Evolutionary conservation across 2,329 filamentous ascomycete species (phyloP).

Genomic region (Aspergillus sp.): DNA sequence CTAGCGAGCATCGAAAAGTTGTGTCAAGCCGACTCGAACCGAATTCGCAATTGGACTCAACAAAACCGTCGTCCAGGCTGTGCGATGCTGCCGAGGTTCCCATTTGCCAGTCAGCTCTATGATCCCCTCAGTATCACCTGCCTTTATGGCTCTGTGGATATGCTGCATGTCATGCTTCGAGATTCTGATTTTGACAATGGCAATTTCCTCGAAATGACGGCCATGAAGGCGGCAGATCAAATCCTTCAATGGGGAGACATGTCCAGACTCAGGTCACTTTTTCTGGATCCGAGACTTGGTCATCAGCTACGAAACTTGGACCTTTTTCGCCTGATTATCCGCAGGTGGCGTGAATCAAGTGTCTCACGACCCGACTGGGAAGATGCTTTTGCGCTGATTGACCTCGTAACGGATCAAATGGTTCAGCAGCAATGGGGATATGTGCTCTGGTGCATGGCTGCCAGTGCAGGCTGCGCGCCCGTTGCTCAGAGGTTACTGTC

Average conservation of each 20-base stretch:
- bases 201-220: conserved; percentile 15
- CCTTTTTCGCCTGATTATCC: conserved; percentile 16
- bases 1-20: conserved; percentile 12
- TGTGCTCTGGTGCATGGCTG: conserved; percentile 28
- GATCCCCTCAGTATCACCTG: conserved; percentile 40
- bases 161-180: conserved; percentile 32
- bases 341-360: conserved; percentile 11
- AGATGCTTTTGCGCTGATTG: conserved; percentile 18
- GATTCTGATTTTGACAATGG: conserved; percentile 23
- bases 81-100: conserved; percentile 31
- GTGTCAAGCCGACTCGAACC: conserved; percentile 27
- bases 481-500: conserved; percentile 21
- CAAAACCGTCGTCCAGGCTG: conserved; percentile 38
- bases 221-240: conserved; percentile 27
- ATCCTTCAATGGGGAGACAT: conserved; percentile 32
- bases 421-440: conserved; percentile 28
- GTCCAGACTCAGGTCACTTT: conserved; percentile 24
- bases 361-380: conserved; percentile 9
- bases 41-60: conserved; percentile 36
- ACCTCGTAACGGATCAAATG: conserved; percentile 23
- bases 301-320: conserved; percentile 21
- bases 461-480: conserved; percentile 27
- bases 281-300: conserved; percentile 18
- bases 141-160: conserved; percentile 36
- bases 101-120: conserved; percentile 34